A percentile compares a stretch with the other conserved stretches of the same genome.
Conservation (phyloP, 257 asterid genomes). For the Solanum infundibuliforme region DNA sequence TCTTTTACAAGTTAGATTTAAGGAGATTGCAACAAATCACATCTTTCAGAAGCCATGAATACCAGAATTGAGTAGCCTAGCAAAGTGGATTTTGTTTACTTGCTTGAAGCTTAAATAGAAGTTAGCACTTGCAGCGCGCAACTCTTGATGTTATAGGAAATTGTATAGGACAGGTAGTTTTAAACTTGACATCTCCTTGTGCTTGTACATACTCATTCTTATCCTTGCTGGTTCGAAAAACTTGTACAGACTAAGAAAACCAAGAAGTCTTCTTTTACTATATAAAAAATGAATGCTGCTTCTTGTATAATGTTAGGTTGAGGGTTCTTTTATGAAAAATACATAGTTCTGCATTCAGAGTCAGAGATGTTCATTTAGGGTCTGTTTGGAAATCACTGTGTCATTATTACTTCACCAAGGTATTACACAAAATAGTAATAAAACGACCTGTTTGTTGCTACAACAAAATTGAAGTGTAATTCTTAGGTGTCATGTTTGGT, state of each 20-base stretch:
- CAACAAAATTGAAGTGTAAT: not conserved
- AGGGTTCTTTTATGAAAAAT: not conserved
- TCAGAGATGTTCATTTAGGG: not conserved
- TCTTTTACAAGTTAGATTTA: not conserved
- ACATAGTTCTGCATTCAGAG: not conserved
- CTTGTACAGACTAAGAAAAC: not conserved
- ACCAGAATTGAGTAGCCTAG: not conserved
- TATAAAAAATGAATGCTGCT: not conserved
- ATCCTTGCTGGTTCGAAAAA: not conserved
- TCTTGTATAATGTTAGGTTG: not conserved
- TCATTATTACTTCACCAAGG: not conserved
- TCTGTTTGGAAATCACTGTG: not conserved
- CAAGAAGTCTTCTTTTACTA: not conserved
- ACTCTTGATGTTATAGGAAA: not conserved
- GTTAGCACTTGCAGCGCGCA: not conserved
- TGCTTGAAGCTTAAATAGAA: not conserved
- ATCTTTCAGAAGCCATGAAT: not conserved
- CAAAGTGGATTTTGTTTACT: not conserved
- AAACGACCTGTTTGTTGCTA: not conserved
- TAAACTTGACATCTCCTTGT: not conserved
- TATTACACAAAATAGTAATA: not conserved
- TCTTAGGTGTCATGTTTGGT: not conserved
- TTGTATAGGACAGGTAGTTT: not conserved
- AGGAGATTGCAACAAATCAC: not conserved
- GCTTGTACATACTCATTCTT: not conserved